Evolutionary conservation across 768 basidiomycete genomes (phyloP), one percentile per base, ranked within the genome.

Genomic region (Suillus spraguei): DNA sequence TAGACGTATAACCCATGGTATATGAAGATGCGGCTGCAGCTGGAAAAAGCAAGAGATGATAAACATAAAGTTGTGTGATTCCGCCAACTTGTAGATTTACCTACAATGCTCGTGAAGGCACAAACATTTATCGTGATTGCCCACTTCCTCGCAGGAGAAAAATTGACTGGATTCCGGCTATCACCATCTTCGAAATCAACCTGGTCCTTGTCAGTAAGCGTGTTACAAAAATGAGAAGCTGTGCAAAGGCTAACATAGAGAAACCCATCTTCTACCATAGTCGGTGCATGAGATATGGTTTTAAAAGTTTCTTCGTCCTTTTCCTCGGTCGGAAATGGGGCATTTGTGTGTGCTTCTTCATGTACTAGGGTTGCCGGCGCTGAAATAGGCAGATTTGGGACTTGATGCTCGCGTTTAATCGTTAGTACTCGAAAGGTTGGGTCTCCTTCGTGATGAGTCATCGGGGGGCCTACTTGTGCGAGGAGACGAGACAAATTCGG

Each of bases 1-100:
- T 90, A 0, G 85, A 82, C 5, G 76, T 67, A 64, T 82, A 77
- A 1, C 90, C 89, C 68, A 85, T 70, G 32, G 80, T 83, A 69
- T 85, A 90, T 0, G 85, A 77, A 4, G 83, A 78, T 5, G 80
- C 79, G 4, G 81, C 76, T 0, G 82, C 80, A 41, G 86, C 89
- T 85, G 39, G 32, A 5, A 50, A 63, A 46, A 53, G 55, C 0
- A 38, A 53, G 46, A 68, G 9, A 59, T 56, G 5, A 20, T 35
- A 59, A 22, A 44, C 46, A 64, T 8, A 17, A 13, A 17, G 42
- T 28, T 3, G 10, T 60, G 5, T 7, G 22, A 4, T n/a, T 35
- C 13, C 2, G 41, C 9, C 8, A 17, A 41, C 59, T 49, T 62
- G 65, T 28, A 44, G 32, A 66, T 69, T 59, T 66, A 72, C 79